phyloP scores from a whole-genome alignment of 139 green algal genomes.

The Micromonas pusilla region DNA sequence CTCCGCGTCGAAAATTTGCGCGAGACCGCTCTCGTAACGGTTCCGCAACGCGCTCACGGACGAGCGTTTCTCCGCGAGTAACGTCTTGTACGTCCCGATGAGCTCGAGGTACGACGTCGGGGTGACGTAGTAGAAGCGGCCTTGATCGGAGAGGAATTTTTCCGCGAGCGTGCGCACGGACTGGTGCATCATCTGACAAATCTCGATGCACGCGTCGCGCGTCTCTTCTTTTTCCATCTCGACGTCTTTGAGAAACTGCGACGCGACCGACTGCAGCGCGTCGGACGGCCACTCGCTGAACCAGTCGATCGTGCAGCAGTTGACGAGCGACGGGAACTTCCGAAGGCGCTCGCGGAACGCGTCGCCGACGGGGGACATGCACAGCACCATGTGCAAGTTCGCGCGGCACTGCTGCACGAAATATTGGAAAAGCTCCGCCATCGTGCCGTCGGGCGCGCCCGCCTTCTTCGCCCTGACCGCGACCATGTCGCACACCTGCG shows the following conservation, averaged over 20 bases:
- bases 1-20: constrained; percentile 73
- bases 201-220: constrained; percentile 54
- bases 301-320: constrained; percentile 47
- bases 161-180: constrained; percentile 41
- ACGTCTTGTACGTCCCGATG: constrained; percentile 71
- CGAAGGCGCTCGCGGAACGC: constrained; percentile 37
- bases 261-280: constrained; percentile 39
- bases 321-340: constrained; percentile 40
- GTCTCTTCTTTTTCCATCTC: constrained; percentile 38
- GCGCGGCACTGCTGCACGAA: constrained; percentile 61
- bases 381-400: constrained; percentile 70
- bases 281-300: constrained; percentile 42
- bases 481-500: constrained; percentile 53
- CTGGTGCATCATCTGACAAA: constrained; percentile 53
- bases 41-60: constrained; percentile 59
- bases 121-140: constrained; percentile 82
- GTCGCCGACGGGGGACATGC: constrained; percentile 59
- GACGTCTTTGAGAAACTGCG: constrained; percentile 40
- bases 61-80: constrained; percentile 35
- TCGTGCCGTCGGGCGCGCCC: constrained; percentile 37
- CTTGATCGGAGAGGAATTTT: constrained; percentile 43
- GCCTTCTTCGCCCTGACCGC: constrained; percentile 28
- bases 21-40: constrained; percentile 70
- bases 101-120: constrained; percentile 89
- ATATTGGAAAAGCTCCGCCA: constrained; percentile 54